phyloP scores from a whole-genome alignment of 148 eudicot genomes.

The Beta vulgaris region DNA sequence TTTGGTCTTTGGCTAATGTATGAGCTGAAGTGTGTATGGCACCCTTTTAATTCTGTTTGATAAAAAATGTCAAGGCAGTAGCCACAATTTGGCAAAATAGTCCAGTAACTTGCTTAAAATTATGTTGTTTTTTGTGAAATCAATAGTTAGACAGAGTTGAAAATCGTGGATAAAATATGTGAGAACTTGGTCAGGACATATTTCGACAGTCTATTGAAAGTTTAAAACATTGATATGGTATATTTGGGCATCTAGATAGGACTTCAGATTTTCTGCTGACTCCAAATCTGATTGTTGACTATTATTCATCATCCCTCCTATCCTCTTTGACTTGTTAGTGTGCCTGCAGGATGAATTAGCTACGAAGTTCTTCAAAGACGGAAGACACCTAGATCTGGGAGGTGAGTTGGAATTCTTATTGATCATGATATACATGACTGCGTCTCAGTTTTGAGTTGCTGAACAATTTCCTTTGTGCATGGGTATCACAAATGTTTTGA shows the following conservation, averaged over 20 bases:
- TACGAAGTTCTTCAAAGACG: conserved; percentile 68
- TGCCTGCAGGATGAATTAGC: conserved; percentile 64
- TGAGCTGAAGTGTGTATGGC: conserved; percentile 4
- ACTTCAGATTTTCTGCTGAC: neutral
- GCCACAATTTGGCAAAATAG: neutral
- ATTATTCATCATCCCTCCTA: neutral
- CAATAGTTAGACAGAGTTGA: neutral
- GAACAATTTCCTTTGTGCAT: neutral
- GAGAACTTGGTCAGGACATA: neutral
- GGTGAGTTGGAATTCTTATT: conserved; percentile 38
- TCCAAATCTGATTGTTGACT: neutral
- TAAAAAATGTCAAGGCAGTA: neutral
- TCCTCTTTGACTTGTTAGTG: conserved; percentile 4
- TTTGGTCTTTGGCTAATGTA: neutral
- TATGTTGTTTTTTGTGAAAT: neutral
- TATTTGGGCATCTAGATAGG: neutral
- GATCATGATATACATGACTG: neutral
- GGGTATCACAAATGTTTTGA: neutral
- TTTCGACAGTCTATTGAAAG: neutral
- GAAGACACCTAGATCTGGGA: conserved; percentile 73
- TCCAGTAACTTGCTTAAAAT: neutral
- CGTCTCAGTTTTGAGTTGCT: conserved; percentile 8
- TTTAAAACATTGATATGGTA: neutral
- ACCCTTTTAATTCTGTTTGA: conserved; percentile 9
- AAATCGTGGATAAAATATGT: neutral